phyloP scores from a whole-genome alignment of 2,329 filamentous ascomycete genomes.

The Pyricularia pennisetigena region DNA sequence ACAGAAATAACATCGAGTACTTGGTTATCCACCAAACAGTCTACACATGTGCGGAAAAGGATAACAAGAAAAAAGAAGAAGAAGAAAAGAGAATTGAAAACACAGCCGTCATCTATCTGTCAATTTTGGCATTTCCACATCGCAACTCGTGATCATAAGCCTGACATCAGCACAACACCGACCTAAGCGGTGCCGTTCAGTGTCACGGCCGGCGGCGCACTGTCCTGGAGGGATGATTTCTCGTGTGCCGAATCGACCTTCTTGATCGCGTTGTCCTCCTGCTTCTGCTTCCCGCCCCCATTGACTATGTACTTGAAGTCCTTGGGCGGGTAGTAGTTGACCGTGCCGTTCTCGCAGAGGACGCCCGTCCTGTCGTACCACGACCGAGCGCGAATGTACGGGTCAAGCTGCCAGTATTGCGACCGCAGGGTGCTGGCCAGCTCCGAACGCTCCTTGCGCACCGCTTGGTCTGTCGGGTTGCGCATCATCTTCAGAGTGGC shows the following conservation, averaged over 20 bases:
- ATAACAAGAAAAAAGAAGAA: not conserved
- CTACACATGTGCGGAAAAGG: not conserved
- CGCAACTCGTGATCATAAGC: not conserved
- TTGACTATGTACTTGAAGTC: not conserved
- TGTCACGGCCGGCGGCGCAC: conserved; percentile 5
- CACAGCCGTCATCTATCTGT: not conserved
- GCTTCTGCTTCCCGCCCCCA: not conserved
- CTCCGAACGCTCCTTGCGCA: conserved; percentile 47
- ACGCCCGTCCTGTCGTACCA: conserved; percentile 76
- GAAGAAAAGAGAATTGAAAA: not conserved
- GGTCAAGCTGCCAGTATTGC: conserved; percentile 86
- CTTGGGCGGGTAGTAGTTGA: conserved; percentile 55
- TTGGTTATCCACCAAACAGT: not conserved
- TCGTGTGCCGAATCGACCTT: conserved; percentile 8
- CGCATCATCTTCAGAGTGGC: conserved; percentile 68
- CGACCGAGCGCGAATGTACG: conserved; percentile 73
- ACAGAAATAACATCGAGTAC: not conserved
- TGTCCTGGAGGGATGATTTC: conserved; percentile 9
- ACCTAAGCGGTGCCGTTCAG: conserved; percentile 1
- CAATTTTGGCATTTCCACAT: not conserved
- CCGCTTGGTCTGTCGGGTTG: conserved; percentile 32
- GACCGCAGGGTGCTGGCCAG: conserved; percentile 54
- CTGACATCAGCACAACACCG: not conserved
- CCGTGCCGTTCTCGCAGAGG: conserved; percentile 54
- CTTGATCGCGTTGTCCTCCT: conserved; percentile 5